Percentiles rank a stretch among this genome's conserved stretches.
Evolutionary conservation across 768 basidiomycete species (phyloP).

Genomic region (Amanita thiersii): DNA sequence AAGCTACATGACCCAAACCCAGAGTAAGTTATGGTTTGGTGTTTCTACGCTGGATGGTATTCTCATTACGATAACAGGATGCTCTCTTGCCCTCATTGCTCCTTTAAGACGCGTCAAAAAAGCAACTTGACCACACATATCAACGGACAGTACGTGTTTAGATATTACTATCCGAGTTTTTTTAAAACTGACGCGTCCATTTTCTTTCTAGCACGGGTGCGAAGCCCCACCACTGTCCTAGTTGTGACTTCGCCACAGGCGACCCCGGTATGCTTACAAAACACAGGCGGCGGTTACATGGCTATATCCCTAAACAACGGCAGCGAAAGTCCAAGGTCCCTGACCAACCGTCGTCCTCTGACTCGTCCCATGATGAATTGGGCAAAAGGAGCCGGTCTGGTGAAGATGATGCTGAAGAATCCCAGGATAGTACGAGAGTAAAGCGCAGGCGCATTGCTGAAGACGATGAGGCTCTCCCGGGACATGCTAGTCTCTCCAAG

Average conservation of each 20-base stretch:
- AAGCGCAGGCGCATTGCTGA: too few species aligned
- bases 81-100: not conserved
- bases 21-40: constrained; percentile 1
- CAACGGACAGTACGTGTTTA: constrained; percentile 1
- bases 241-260: not conserved
- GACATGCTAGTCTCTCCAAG: too few species aligned
- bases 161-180: not conserved
- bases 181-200: not conserved
- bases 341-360: too few species aligned
- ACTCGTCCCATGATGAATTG: too few species aligned
- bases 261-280: not conserved
- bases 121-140: not conserved
- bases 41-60: not conserved
- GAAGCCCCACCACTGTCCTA: not conserved
- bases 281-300: not conserved
- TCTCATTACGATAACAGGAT: not conserved
- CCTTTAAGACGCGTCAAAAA: not conserved
- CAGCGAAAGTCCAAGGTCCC: too few species aligned
- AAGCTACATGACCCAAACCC: not conserved
- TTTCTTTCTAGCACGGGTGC: not conserved
- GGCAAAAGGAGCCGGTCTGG: too few species aligned
- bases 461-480: too few species aligned
- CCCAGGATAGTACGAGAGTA: too few species aligned
- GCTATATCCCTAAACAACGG: not conserved
- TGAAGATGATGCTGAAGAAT: too few species aligned